Base-by-base conservation (phyloP, 2,329 filamentous ascomycete species). In the Parafenestella ontariensis region DNA sequence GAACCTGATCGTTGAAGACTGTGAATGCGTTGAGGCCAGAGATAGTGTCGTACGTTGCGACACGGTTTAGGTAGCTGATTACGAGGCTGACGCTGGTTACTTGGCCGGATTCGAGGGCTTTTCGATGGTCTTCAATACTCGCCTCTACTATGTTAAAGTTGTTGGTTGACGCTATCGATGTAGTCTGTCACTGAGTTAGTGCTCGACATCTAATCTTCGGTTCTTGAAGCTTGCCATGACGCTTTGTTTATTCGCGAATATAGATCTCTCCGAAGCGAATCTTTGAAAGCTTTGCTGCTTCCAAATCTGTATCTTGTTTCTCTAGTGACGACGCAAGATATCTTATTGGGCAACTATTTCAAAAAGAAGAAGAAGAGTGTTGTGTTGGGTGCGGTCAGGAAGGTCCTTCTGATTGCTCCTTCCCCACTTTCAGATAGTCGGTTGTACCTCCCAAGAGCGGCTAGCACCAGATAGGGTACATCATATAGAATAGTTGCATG, bases 11-110 rank as follows among this genome's bases (percentile, higher is more conserved):
- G 54, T 83, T 84, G 56, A 84, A 67, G 13, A 83, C 66, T 7
- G 81, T 79, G 5, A 83, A 78, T 4, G 81, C 77, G 54, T 82
- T 83, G 2, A 84, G 72, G 5, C 56, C 59, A 3, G 70, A 72
- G n/a, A 74, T 65, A 26, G 72, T 73, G 57, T 84, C 82, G 62
- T 81, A 83, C 2, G 61, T 65, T 34, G 73, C 76, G 52, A 83
- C 82, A 6, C 82, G 79, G 33, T 72, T 77, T 3, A 84, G 72
- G 59, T 83, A 81, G 39, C 72, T 72, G 7, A 78, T 71, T 5
- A 78, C 75, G 2, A 84, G 65, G 17, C 80, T 79, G 36, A 82
- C 79, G 49, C 77, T 79, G 15, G 77, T 81, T 26, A 78, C 64
- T 11, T 58, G 51, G 28, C 79, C 76, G 5, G 69, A 64, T 13